Conservation (phyloP, 306 rosid genomes). For the Ormosia emarginata region DNA sequence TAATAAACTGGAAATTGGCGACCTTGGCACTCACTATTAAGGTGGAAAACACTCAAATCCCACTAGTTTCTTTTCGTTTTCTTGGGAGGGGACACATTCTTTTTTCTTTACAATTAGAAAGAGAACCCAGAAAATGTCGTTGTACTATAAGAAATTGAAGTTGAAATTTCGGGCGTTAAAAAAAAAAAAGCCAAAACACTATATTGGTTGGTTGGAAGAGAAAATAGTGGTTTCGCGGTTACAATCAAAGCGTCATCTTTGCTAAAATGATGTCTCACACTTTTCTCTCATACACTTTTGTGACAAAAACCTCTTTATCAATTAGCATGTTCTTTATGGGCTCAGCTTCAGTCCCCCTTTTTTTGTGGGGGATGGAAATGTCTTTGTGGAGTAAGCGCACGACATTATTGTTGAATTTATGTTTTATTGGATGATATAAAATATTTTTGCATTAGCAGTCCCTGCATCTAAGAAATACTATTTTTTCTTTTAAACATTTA, state of each 20-base stretch:
- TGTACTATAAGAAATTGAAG: background rate
- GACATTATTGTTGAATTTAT: background rate
- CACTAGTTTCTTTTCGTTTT: background rate
- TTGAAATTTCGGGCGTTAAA: background rate
- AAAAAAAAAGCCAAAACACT: background rate
- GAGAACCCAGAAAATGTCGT: background rate
- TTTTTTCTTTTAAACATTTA: background rate
- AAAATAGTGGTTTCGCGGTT: background rate
- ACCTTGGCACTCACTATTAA: background rate
- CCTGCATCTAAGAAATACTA: background rate
- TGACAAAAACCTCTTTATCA: background rate
- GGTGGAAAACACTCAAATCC: background rate
- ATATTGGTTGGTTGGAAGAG: background rate
- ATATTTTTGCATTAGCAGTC: background rate
- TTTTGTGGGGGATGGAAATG: background rate
- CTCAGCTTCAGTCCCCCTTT: background rate
- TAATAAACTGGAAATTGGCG: too few species aligned
- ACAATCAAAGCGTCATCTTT: conserved; percentile 12
- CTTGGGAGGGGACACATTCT: background rate
- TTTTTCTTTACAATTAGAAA: background rate
- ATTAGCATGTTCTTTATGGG: background rate
- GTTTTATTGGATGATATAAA: too few species aligned
- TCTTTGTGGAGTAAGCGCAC: background rate
- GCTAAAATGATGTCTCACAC: background rate
- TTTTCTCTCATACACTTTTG: background rate